These are phyloP conservation scores for Rhizopus arrhizus DNA, from an alignment of 371 early-diverging fungal genomes.

Conservation along the genomic window DNA sequence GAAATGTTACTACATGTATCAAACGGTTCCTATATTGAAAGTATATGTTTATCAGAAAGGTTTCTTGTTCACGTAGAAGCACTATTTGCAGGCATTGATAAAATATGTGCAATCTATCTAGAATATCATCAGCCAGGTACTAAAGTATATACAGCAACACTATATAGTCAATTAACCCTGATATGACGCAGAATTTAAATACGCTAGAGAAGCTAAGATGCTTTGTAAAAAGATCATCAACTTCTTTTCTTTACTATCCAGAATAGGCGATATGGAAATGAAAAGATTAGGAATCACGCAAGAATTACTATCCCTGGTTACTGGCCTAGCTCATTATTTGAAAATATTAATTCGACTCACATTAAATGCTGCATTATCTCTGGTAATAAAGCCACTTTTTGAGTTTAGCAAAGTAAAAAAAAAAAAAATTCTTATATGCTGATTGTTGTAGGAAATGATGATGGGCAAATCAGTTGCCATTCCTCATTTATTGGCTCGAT, in stretches of 20 bases:
- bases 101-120: conserved; percentile 31
- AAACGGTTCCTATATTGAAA: conserved; percentile 82
- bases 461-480: conserved; percentile 51
- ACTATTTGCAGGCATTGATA: conserved; percentile 88
- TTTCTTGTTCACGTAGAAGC: conserved; percentile 94
- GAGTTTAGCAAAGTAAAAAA: neutral
- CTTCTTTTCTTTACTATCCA: conserved; percentile 89
- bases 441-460: conserved; percentile 31
- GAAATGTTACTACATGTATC: conserved; percentile 96
- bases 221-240: conserved; percentile 79
- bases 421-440: neutral
- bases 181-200: conserved; percentile 62
- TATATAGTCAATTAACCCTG: neutral
- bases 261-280: conserved; percentile 71
- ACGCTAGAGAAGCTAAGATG: conserved; percentile 82
- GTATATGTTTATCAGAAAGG: conserved; percentile 83
- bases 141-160: neutral
- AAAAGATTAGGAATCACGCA: conserved; percentile 77
- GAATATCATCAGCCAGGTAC: conserved; percentile 43
- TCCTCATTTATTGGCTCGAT: conserved; percentile 59
- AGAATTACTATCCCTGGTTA: conserved; percentile 87
- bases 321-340: conserved; percentile 89
- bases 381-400: conserved; percentile 38
- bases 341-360: conserved; percentile 89
- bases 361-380: conserved; percentile 81